Percentiles rank a stretch among this genome's conserved stretches.
Conservation (phyloP, 2,329 filamentous ascomycete species). For the Phyllosticta capitalensis region DNA sequence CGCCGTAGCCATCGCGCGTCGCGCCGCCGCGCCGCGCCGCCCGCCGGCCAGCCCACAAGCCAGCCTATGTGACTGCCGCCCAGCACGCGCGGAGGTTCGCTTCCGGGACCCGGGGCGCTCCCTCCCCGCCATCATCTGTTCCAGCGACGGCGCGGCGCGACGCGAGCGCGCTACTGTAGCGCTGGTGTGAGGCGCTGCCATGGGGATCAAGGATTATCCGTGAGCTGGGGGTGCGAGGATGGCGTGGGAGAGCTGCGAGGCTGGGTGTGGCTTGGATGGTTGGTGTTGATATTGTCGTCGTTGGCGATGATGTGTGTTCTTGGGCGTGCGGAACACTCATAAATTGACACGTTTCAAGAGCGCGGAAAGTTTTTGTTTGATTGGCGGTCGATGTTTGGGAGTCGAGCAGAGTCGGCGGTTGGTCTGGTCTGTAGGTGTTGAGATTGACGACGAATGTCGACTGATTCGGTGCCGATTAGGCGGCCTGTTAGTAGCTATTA, state of each 20-base stretch:
- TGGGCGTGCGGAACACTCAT: no score
- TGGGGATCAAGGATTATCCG: neutral
- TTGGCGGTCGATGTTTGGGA: no score
- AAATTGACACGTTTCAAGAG: no score
- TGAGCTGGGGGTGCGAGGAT: neutral
- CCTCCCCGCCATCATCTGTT: neutral
- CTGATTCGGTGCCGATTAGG: no score
- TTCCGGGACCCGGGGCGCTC: neutral
- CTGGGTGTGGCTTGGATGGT: neutral
- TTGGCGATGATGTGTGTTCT: neutral
- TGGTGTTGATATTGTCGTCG: neutral
- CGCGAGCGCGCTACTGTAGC: neutral
- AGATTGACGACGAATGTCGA: no score
- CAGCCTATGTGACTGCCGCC: neutral
- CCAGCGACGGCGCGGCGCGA: neutral
- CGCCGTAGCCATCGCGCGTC: neutral
- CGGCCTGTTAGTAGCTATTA: no score
- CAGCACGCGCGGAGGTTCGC: neutral
- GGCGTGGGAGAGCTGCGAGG: neutral
- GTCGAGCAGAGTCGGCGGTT: no score
- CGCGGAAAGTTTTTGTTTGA: no score
- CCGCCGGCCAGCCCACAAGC: neutral
- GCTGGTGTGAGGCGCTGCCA: neutral
- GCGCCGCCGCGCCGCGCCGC: no score
- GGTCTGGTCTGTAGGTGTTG: no score